phyloP scores from a whole-genome alignment of 352 stramenopile species.

The Phytopythium montanum region DNA sequence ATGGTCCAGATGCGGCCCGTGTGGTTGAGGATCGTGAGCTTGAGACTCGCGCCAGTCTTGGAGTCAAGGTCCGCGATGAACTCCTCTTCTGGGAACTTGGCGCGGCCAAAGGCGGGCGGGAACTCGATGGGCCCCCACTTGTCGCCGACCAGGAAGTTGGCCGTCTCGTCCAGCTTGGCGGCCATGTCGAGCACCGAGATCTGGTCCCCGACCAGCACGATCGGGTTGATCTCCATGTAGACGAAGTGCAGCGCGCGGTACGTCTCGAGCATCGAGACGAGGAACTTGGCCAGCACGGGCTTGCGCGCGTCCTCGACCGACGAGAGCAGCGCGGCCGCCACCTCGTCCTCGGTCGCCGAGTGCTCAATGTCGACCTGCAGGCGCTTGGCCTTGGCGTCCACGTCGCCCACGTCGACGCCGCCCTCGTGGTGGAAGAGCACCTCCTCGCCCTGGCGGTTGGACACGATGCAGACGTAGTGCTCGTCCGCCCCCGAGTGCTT shows the following conservation, averaged over 20 bases:
- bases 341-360: slow-evolving; percentile 60
- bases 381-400: slow-evolving; percentile 92
- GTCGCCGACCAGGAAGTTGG: slow-evolving; percentile 90
- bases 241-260: slow-evolving; percentile 96
- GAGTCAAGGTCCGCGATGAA: slow-evolving; percentile 95
- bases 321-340: slow-evolving; percentile 67
- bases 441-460: slow-evolving; percentile 92
- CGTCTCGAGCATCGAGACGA: slow-evolving; percentile 88
- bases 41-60: slow-evolving; percentile 95
- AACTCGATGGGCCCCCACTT: slow-evolving; percentile 95
- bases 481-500: slow-evolving; percentile 91
- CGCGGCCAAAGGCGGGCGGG: slow-evolving; percentile 93
- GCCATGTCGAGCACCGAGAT: slow-evolving; percentile 95
- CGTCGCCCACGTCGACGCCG: slow-evolving; percentile 94
- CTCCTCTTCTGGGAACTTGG: slow-evolving; percentile 95
- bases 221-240: slow-evolving; percentile 98
- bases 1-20: slow-evolving; percentile 96
- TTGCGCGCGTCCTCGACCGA: slow-evolving; percentile 81
- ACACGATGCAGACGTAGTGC: slow-evolving; percentile 97
- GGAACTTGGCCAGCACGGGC: slow-evolving; percentile 85
- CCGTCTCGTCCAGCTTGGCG: slow-evolving; percentile 96
- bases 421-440: slow-evolving; percentile 96
- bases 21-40: slow-evolving; percentile 97
- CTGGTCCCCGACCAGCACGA: slow-evolving; percentile 90
- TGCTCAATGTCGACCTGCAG: slow-evolving; percentile 85